phyloP scores from a whole-genome alignment of 176 grass and related monocot species.

The Rhipidocladum racemiflorum region DNA sequence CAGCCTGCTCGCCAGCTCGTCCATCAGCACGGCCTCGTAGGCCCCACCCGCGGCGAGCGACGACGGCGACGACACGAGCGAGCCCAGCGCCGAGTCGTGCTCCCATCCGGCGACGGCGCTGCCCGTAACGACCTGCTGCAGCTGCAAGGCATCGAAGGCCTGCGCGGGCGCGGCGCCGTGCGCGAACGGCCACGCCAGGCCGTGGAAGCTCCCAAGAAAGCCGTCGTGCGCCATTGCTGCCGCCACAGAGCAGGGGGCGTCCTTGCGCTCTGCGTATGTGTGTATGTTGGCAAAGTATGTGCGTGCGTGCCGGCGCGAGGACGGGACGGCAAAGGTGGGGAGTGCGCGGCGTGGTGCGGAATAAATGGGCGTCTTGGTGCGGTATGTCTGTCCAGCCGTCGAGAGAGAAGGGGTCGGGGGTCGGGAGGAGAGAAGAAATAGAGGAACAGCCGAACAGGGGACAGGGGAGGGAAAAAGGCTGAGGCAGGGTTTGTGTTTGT shows the following conservation, averaged over 20 bases:
- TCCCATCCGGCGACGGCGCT: neutral
- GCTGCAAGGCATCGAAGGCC: neutral
- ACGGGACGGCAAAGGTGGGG: constrained; percentile 33
- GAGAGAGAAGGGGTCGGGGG: too few relatives aligned
- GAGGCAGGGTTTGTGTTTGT: neutral
- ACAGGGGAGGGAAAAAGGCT: neutral
- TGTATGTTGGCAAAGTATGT: too few relatives aligned
- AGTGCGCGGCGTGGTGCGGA: constrained; percentile 29
- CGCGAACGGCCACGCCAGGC: neutral
- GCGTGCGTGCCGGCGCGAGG: constrained; percentile 16
- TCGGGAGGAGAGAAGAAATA: neutral
- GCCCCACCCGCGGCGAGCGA: neutral
- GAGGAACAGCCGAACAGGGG: too few relatives aligned
- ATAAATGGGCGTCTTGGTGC: constrained; percentile 23
- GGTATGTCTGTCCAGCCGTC: neutral
- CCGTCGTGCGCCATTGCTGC: constrained; percentile 26
- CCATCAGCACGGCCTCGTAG: constrained; percentile 27
- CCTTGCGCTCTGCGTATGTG: neutral
- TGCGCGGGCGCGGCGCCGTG: neutral
- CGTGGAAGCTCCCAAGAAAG: constrained; percentile 11
- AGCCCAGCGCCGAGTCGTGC: constrained; percentile 46
- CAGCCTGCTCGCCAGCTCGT: constrained; percentile 53
- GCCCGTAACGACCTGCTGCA: neutral
- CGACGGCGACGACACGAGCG: constrained; percentile 52
- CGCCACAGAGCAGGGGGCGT: neutral